Evolutionary conservation across 2,329 filamentous ascomycete genomes (phyloP).

Genomic region (Claviceps digitariae): DNA sequence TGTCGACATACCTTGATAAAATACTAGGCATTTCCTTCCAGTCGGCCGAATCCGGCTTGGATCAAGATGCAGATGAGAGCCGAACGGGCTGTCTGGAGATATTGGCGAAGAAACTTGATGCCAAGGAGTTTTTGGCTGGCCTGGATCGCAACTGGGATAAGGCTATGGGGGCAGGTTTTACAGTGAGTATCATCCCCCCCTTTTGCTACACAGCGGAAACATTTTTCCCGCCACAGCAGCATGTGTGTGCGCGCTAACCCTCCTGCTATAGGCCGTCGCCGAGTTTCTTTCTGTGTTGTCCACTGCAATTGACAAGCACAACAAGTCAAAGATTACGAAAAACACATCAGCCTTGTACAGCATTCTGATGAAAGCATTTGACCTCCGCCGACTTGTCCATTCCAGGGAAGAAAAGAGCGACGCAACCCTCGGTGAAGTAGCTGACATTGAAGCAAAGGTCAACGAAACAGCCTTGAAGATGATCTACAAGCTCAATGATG

Average conservation of each 20-base stretch:
- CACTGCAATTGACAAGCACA: slow-evolving; percentile 59
- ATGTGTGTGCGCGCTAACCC: not conserved
- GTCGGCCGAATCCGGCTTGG: slow-evolving; percentile 51
- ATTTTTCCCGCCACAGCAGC: not conserved
- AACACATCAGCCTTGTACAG: slow-evolving; percentile 56
- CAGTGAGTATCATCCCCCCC: slow-evolving; percentile 30
- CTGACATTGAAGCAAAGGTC: slow-evolving; percentile 48
- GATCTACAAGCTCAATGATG: slow-evolving; percentile 94
- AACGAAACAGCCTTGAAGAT: slow-evolving; percentile 71
- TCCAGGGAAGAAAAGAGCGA: slow-evolving; percentile 32
- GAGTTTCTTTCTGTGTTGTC: slow-evolving; percentile 60
- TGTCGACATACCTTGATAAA: slow-evolving; percentile 62
- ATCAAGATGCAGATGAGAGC: slow-evolving; percentile 48
- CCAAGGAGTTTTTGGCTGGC: slow-evolving; percentile 61
- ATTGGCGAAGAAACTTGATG: slow-evolving; percentile 62
- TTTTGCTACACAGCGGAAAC: not conserved
- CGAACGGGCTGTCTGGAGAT: slow-evolving; percentile 58
- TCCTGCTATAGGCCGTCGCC: slow-evolving; percentile 38
- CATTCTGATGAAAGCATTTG: slow-evolving; percentile 46
- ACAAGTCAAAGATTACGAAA: slow-evolving; percentile 67
- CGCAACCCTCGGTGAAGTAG: slow-evolving; percentile 32
- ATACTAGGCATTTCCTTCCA: slow-evolving; percentile 59
- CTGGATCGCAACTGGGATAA: slow-evolving; percentile 59
- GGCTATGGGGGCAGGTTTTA: slow-evolving; percentile 47
- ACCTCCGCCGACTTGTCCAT: slow-evolving; percentile 48